A percentile compares a stretch with the other conserved stretches of the same genome.
Conservation (phyloP, 176 grass and related monocot genomes). For the Hsuehochloa calcarea region DNA sequence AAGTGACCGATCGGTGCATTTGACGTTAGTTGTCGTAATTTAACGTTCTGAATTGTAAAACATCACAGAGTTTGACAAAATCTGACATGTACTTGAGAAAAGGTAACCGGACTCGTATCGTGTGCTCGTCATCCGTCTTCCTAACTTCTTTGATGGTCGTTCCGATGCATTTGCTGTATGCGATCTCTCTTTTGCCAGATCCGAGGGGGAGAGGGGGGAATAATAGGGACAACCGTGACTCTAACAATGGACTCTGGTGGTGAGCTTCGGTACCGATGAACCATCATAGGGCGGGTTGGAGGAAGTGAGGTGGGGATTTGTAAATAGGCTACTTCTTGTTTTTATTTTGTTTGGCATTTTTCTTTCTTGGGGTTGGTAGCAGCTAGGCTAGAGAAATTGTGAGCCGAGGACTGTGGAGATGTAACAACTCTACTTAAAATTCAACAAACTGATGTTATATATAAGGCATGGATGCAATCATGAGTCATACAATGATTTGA, state of each 20-base stretch:
- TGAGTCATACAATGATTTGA: conserved; percentile 20
- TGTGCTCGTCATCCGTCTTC: too few species aligned
- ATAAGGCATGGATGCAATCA: conserved; percentile 24
- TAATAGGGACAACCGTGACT: too few species aligned
- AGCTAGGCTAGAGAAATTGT: neutral
- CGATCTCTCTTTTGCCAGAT: too few species aligned
- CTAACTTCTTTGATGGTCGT: too few species aligned
- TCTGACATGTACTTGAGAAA: conserved; percentile 13
- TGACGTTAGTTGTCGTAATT: conserved; percentile 33
- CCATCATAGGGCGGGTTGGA: too few species aligned
- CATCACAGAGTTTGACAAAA: conserved; percentile 32
- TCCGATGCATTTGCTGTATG: too few species aligned
- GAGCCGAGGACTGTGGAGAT: conserved; percentile 3
- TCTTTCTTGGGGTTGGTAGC: conserved; percentile 19
- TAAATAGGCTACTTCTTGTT: conserved; percentile 21
- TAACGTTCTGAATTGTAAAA: neutral
- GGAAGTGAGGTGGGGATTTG: conserved; percentile 28
- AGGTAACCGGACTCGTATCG: too few species aligned
- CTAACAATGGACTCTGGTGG: too few species aligned
- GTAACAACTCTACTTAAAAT: conserved; percentile 29
- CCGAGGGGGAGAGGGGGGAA: too few species aligned
- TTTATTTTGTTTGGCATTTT: neutral
- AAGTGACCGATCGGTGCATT: neutral
- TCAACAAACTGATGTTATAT: conserved; percentile 15
- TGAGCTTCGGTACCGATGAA: too few species aligned